Evolutionary conservation across 2,329 filamentous ascomycete genomes (phyloP), one percentile per base, ranked within the genome.

Genomic region (Diplodia scrobiculata): DNA sequence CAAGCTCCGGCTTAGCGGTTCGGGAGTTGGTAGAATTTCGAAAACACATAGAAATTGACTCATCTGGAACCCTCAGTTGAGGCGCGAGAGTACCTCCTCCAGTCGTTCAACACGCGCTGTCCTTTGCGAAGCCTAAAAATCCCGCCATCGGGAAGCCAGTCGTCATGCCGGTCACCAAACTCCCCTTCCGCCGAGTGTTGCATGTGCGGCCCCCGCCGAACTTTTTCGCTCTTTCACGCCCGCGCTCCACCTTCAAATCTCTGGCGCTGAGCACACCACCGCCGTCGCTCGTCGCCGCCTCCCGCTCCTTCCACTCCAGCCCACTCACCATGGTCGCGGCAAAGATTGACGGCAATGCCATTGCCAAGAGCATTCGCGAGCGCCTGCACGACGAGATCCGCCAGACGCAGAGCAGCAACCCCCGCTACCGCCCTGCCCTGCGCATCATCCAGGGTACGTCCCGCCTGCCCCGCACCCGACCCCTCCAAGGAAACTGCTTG

Each of bases 291-390:
- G 41, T 55, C 54, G 45, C 50, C 58, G 65, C 25, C 58, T 50
- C 65, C 58, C 65, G 65, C 58, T 67, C 64, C 47, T 85, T 87
- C 74, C 83, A 82, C 69, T 81, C 76, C 71, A 87, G 84, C 69
- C 72, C 81, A 72, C 75, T 81, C 79, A 83, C 80, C 75, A 98
- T 97, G 93, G 87, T 87, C 72, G 94, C 92, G 71, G 87, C 85
- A 73, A 97, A 92, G 84, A 95, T 99, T 74, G 95, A 99, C 82
- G 95, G 95, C 83, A 97, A 89, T 66, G 92, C 91, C 77, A 92
- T 98, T 82, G 95, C 95, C 72, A 96, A 94, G 83, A 86, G 83
- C 76, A 97, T 98, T 77, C 89, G 95, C 68, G 91, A 93, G 82
- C 85, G 85, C 68, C 85, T 99, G 73, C 89, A 89, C 73, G 82